These are phyloP conservation scores for Fusarium camptoceras DNA, from an alignment of 2,329 filamentous ascomycete genomes.

Conservation along the genomic window DNA sequence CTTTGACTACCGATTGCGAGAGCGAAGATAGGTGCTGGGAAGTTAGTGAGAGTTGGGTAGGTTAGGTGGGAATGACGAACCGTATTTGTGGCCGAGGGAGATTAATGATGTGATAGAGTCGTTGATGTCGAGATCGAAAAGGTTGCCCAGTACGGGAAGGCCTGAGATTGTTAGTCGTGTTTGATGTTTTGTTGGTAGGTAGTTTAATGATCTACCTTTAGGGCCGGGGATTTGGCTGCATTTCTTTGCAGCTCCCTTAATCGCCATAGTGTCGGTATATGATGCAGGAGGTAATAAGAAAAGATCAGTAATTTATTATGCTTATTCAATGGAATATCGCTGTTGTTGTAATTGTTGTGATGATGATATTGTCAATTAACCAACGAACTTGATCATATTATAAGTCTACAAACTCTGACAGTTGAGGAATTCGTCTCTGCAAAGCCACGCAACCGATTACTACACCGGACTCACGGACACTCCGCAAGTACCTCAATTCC, in stretches of 20 bases:
- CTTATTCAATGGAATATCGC: no score
- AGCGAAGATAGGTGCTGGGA: not conserved
- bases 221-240: slow-evolving; percentile 2
- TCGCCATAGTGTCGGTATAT: not conserved
- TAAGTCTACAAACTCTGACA: not conserved
- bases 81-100: not conserved
- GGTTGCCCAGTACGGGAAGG: not conserved
- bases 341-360: not conserved
- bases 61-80: not conserved
- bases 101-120: not conserved
- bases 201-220: not conserved
- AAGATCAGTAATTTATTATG: no score
- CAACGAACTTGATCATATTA: not conserved
- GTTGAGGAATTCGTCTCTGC: not conserved
- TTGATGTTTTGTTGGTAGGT: accelerated
- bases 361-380: not conserved
- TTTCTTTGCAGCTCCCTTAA: not conserved
- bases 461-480: not conserved
- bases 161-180: not conserved
- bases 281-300: no score
- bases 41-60: not conserved
- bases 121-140: not conserved
- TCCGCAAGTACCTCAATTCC: not conserved
- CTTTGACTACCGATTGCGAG: accelerated
- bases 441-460: not conserved